Percentiles rank a stretch among this genome's conserved stretches.
Evolutionary conservation across 805 yeast genomes (phyloP).

Genomic region (Limtongia smithiae): DNA sequence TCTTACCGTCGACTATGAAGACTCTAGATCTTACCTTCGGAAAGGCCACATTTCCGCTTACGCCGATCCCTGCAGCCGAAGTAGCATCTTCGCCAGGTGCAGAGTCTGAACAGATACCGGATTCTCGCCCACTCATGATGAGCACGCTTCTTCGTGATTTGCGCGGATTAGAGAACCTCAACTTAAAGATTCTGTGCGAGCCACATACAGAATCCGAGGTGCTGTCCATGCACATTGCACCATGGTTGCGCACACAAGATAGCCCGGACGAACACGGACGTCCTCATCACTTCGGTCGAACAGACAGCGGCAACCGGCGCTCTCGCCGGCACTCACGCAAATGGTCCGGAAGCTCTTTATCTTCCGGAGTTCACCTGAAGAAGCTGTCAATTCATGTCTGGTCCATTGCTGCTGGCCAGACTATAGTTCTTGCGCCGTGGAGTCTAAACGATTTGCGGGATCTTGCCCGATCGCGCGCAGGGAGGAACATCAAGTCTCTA

Average conservation of each 20-base stretch:
- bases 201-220: conserved; percentile 13
- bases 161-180: conserved; percentile 17
- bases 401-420: conserved; percentile 19
- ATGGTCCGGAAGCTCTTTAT: background rate
- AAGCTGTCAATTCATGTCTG: conserved; percentile 26
- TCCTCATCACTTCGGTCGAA: background rate
- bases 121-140: conserved; percentile 12
- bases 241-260: conserved; percentile 14
- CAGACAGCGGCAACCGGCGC: background rate
- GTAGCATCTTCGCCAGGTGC: background rate
- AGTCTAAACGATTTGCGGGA: conserved; percentile 6
- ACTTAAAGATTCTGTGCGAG: conserved; percentile 19
- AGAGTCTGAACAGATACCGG: background rate
- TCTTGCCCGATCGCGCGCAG: conserved; percentile 10
- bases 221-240: conserved; percentile 13
- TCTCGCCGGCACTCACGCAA: background rate
- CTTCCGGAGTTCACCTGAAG: background rate
- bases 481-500: conserved; percentile 9
- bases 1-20: conserved; percentile 10
- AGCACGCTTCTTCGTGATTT: conserved; percentile 15
- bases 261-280: background rate
- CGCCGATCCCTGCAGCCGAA: background rate
- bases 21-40: conserved; percentile 21
- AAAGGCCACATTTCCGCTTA: conserved; percentile 14
- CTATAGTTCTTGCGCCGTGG: conserved; percentile 24